Evolutionary conservation across 1,284 basidiomycete genomes (phyloP), one percentile per base, ranked within the genome.

Genomic region (Clitocybe nebularis): DNA sequence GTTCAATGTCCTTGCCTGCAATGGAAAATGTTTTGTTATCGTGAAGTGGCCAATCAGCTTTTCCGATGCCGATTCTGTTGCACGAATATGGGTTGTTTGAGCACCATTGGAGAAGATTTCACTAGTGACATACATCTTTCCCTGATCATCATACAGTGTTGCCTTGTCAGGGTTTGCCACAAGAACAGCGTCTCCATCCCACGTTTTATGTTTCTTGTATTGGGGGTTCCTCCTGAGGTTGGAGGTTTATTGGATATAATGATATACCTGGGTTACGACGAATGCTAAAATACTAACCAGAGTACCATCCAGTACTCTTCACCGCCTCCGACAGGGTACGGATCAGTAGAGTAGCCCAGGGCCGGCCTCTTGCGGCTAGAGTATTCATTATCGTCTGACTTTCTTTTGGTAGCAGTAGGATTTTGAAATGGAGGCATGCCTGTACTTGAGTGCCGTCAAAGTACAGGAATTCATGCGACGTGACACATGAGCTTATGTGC

Each of bases 121-220:
- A 17, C 5, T 11, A 22, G 11, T n/a, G 25, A 55, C 73, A 49
- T 59, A 81, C 86, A 66, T 58, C 64, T 74, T 79, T 24, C 80
- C 79, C 36, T 85, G 80, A 16, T 70, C 63, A 49, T 83, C 80
- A 46, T 77, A 78, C 17, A 88, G 59, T 4, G 67, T 73, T 36
- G 74, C 76, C 50, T 67, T 76, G 9, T 56, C 58, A 5, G 64
- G 68, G 40, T 57, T 69, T 10, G 80, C 66, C 11, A 79, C 74
- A 5, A 89, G 64, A n/a, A 88, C 69, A 13, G 75, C 84, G 57
- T 87, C 84, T 24, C 84, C 88, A 50, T 95, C 90, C 93, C 92
- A 95, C 0, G 89, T 93, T 64, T 94, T 95, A 61, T 95, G 85
- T 63, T 94, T 95, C 62, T 81, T 86, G 22, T 72, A 68, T 61